Percentiles rank a stretch among this genome's conserved stretches.
These are phyloP conservation scores for Omphalotus olearius DNA, from an alignment of 1,284 basidiomycete species.

Conservation along the genomic window DNA sequence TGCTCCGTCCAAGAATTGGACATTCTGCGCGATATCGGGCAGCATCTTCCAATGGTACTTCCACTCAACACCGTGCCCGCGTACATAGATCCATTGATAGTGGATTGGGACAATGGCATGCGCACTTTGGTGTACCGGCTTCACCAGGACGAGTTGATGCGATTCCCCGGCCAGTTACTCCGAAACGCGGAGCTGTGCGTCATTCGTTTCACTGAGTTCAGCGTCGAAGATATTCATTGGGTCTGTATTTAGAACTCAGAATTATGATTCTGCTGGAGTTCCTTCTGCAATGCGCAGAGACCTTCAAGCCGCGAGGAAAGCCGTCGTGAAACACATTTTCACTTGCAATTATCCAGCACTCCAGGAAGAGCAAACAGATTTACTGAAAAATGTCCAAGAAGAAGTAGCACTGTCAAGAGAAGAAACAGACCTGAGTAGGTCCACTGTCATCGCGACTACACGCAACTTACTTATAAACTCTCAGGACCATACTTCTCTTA, in stretches of 20 bases:
- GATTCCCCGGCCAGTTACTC: too few species aligned
- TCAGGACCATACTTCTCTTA: conserved; percentile 17
- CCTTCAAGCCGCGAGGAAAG: neutral
- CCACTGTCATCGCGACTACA: neutral
- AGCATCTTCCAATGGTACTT: conserved; percentile 25
- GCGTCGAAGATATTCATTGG: neutral
- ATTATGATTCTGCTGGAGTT: neutral
- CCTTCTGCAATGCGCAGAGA: neutral
- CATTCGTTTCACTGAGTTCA: too few species aligned
- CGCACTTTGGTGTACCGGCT: conserved; percentile 29
- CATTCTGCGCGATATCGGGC: conserved; percentile 30
- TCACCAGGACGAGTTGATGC: conserved; percentile 6
- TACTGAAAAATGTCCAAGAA: conserved; percentile 33
- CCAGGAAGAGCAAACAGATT: conserved; percentile 28
- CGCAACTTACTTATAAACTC: neutral
- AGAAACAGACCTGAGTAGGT: conserved; percentile 25
- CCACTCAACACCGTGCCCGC: conserved; percentile 28
- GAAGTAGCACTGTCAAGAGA: conserved; percentile 27
- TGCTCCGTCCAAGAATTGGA: conserved; percentile 17
- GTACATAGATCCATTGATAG: conserved; percentile 17
- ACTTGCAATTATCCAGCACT: conserved; percentile 31
- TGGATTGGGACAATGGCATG: conserved; percentile 31
- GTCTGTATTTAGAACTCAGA: too few species aligned
- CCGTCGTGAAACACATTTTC: conserved; percentile 35
- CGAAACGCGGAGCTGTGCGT: too few species aligned